phyloP scores from a whole-genome alignment of 202 grass and related monocot species.

The Eragrostis tef region DNA sequence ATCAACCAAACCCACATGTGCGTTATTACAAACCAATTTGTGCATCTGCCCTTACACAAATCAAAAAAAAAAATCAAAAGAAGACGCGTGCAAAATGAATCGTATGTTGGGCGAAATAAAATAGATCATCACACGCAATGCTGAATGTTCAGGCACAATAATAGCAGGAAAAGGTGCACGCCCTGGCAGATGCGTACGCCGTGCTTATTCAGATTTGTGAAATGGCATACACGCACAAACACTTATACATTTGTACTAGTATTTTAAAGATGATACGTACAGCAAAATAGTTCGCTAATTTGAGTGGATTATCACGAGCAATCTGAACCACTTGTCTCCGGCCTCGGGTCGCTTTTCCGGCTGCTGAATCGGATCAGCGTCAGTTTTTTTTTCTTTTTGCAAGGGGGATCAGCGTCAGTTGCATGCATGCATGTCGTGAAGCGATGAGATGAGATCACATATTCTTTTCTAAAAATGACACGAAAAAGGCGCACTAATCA shows the following conservation, averaged over 20 bases:
- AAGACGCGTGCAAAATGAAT: not conserved
- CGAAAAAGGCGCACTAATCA: too few relatives aligned
- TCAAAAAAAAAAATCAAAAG: not conserved
- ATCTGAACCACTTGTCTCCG: slow-evolving; percentile 37
- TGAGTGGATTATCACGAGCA: not conserved
- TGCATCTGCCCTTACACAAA: not conserved
- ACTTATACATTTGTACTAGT: slow-evolving; percentile 11
- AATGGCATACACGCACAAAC: slow-evolving; percentile 7
- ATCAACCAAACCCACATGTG: too few relatives aligned
- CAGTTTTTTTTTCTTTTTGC: too few relatives aligned
- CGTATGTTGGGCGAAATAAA: slow-evolving; percentile 26
- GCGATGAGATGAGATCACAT: slow-evolving; percentile 33
- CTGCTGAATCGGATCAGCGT: slow-evolving; percentile 62
- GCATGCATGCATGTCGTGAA: slow-evolving; percentile 20
- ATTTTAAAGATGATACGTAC: slow-evolving; percentile 17
- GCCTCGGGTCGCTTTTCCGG: slow-evolving; percentile 29
- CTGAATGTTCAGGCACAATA: slow-evolving; percentile 53
- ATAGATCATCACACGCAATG: slow-evolving; percentile 43
- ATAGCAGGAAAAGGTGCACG: slow-evolving; percentile 7
- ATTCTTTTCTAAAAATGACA: slow-evolving; percentile 20
- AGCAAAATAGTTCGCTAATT: not conserved
- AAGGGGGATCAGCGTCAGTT: too few relatives aligned
- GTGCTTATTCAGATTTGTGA: slow-evolving; percentile 35
- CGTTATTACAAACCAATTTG: too few relatives aligned
- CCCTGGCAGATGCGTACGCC: slow-evolving; percentile 33